Conservation (phyloP, 495 filamentous ascomycete genomes). For the Hyaloscypha hepaticicola region DNA sequence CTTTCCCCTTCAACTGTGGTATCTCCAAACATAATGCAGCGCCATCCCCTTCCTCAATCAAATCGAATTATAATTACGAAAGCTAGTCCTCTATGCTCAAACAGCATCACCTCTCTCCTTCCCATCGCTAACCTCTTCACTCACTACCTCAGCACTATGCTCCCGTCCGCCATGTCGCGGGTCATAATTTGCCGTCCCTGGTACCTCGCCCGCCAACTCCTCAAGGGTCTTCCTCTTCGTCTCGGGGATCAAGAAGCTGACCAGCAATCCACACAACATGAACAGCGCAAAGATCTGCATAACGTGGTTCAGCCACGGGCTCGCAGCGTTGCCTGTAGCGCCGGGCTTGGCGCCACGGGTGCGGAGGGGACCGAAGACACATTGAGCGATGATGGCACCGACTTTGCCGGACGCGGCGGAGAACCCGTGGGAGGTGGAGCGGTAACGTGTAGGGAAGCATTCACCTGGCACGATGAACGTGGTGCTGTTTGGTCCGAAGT, state of each 20-base stretch:
- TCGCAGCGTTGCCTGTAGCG: conserved; percentile 53
- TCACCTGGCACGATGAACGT: conserved; percentile 93
- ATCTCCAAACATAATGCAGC: no score
- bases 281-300: conserved; percentile 80
- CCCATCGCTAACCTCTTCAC: neutral
- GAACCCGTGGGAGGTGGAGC: conserved; percentile 82
- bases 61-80: no score
- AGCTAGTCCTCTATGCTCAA: no score
- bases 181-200: conserved; percentile 11
- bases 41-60: no score
- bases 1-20: no score
- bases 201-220: conserved; percentile 29
- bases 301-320: conserved; percentile 76
- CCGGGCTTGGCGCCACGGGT: conserved; percentile 34
- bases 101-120: neutral
- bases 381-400: conserved; percentile 65
- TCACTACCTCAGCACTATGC: neutral
- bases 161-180: neutral
- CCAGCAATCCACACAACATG: conserved; percentile 71
- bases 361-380: conserved; percentile 53
- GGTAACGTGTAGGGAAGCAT: conserved; percentile 84
- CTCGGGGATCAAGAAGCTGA: conserved; percentile 68
- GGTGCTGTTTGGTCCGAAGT: conserved; percentile 80
- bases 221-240: conserved; percentile 58
- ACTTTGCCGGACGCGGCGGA: conserved; percentile 83